Base-by-base conservation (phyloP, 2,329 filamentous ascomycete species). In the Colletotrichum magnum region DNA sequence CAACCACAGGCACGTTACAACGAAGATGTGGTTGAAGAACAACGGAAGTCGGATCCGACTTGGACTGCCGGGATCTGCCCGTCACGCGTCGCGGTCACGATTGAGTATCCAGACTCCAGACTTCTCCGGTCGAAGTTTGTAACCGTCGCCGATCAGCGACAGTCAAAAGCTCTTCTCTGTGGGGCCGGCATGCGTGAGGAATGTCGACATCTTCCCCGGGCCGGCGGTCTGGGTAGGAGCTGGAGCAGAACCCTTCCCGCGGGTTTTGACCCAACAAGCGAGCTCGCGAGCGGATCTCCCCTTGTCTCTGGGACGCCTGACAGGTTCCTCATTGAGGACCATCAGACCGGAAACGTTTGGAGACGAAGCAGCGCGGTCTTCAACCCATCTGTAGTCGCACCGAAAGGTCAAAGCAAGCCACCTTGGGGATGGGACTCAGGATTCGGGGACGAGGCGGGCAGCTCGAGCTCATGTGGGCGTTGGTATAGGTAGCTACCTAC, bases 1-100 rank as follows among this genome's bases (percentile, higher is more conserved):
- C 45, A 41, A 56, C 54, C 24, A 54, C 43, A 36, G 32, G 9
- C 32, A 56, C 54, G 61, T 66, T 69, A 41, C 66, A 66, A 7
- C 32, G 41, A 43, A 43, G 15, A 43, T 36, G 32, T 36, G 32
- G 32, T 36, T 36, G 32, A 36, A 10, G 32, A 36, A 36, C 32
- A n/a, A 36, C 12, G 32, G 24, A 3, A 64, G 41, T 13, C 47
- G 26, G 13, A 21, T 15, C 36, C 53, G 41, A n/a, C 15, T 61
- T 58, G 21, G n/a, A 24, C 45, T 43, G 51, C n/a, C 6, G n/a
- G 12, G 45, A 58, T 21, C 45, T 10, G 45, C 45, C n/a, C 7
- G 45, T 60, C 50, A 54, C 59, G 50, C 39, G 50, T 48, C 45
- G 45, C 45, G 18, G 2, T 21, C 45, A 21, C 45, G 45, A 21